Conservation (phyloP, 2,329 filamentous ascomycete genomes). For the Chalaropsis thielavioides region DNA sequence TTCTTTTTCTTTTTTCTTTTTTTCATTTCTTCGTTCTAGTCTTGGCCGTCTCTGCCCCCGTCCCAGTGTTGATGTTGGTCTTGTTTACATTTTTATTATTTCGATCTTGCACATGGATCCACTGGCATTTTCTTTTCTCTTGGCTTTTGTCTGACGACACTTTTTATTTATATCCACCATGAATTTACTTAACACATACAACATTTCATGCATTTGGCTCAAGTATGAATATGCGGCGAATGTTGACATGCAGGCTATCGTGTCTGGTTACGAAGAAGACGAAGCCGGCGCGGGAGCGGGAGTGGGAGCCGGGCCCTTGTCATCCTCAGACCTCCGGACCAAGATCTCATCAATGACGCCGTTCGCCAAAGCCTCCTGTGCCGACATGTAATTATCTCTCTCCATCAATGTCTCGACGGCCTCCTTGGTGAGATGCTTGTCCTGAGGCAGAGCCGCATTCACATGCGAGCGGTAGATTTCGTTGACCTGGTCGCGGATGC, state of each 20-base stretch:
- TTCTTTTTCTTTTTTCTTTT: background rate
- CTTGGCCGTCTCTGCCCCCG: too few relatives aligned
- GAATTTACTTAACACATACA: constrained; percentile 5
- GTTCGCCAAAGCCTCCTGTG: constrained; percentile 73
- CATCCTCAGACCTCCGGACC: constrained; percentile 8
- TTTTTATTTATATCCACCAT: background rate
- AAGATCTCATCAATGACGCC: constrained; percentile 89
- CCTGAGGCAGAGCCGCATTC: constrained; percentile 58
- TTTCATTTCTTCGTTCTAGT: background rate
- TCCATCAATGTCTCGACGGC: constrained; percentile 86
- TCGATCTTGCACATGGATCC: background rate
- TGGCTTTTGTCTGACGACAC: background rate
- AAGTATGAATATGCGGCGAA: background rate
- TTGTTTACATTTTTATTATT: background rate
- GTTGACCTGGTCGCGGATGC: constrained; percentile 73
- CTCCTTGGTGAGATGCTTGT: constrained; percentile 65
- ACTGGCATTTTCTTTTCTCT: background rate
- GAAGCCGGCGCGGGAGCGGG: background rate
- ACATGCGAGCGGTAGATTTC: constrained; percentile 78
- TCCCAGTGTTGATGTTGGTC: background rate
- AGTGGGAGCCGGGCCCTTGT: background rate
- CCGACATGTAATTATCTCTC: constrained; percentile 84
- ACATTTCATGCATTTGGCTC: too few relatives aligned
- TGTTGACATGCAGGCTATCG: background rate
- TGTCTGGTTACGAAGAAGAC: background rate